phyloP scores from a whole-genome alignment of 202 grass and related monocot genomes.

The Eragrostis tef region DNA sequence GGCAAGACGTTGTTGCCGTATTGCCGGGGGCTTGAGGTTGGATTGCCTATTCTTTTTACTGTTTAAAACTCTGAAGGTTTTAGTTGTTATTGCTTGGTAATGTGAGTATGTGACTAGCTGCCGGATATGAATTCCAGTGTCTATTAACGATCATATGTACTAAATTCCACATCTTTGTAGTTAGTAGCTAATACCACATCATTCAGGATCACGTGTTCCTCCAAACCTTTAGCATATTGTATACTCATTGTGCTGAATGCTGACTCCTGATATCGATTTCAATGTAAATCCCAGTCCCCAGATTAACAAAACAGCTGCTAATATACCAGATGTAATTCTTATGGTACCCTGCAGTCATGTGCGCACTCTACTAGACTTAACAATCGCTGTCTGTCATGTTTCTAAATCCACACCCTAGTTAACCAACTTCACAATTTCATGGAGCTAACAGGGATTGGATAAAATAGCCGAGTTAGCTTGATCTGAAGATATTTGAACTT shows the following conservation, averaged over 20 bases:
- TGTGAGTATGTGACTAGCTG: neutral
- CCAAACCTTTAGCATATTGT: neutral
- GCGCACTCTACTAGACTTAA: neutral
- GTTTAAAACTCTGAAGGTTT: neutral
- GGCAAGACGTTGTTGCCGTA: slow-evolving; percentile 73
- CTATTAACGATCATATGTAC: slow-evolving; percentile 6
- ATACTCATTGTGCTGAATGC: neutral
- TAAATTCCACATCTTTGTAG: neutral
- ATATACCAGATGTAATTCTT: neutral
- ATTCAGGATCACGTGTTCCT: neutral
- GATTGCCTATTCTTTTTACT: slow-evolving; percentile 31
- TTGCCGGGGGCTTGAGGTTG: slow-evolving; percentile 91
- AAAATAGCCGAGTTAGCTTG: neutral
- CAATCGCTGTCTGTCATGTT: neutral
- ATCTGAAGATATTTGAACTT: neutral
- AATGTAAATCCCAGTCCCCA: neutral
- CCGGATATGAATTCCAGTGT: slow-evolving; percentile 8
- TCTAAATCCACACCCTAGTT: neutral
- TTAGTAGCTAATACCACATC: neutral
- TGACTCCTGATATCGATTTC: neutral
- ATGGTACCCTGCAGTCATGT: neutral
- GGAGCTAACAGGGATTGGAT: neutral
- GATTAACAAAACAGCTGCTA: neutral
- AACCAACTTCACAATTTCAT: neutral
- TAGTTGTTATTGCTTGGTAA: neutral